These are phyloP conservation scores for Teunomyces stri DNA, from an alignment of 805 yeast species.

Conservation along the genomic window DNA sequence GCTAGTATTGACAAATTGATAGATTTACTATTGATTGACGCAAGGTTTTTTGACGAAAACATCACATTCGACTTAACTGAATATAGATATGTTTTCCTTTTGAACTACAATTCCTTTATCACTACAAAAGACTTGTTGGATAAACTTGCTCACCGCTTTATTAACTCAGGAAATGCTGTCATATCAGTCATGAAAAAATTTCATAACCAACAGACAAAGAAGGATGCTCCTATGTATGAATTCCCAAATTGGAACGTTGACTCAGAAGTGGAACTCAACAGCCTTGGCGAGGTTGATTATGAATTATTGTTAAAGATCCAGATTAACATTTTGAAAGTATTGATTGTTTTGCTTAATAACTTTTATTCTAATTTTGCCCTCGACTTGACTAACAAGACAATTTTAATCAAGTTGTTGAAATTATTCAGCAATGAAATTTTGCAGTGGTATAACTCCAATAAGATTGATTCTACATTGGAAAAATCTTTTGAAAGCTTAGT, in stretches of 20 bases:
- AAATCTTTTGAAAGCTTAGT: conserved; percentile 40
- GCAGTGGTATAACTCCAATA: conserved; percentile 45
- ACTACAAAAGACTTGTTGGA: conserved; percentile 39
- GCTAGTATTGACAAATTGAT: conserved; percentile 75
- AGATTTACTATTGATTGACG: conserved; percentile 73
- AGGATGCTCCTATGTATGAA: conserved; percentile 10
- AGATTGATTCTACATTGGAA: conserved; percentile 33
- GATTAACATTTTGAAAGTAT: conserved; percentile 74
- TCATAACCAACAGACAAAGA: conserved; percentile 9
- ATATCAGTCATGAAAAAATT: conserved; percentile 40
- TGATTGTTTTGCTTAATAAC: conserved; percentile 65
- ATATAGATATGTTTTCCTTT: conserved; percentile 40
- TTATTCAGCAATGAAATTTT: conserved; percentile 64
- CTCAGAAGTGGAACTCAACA: conserved; percentile 33
- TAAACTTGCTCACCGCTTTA: conserved; percentile 38
- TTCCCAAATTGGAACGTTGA: conserved; percentile 64
- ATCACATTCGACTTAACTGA: conserved; percentile 38
- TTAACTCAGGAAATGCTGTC: conserved; percentile 44
- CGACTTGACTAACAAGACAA: conserved; percentile 56
- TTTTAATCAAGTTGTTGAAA: conserved; percentile 63
- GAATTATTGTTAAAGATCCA: conserved; percentile 73
- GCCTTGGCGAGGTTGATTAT: conserved; percentile 55
- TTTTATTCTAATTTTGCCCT: conserved; percentile 75
- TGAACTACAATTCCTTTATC: conserved; percentile 40
- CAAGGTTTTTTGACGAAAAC: conserved; percentile 51